These are phyloP conservation scores for Nemophila menziesii DNA, from an alignment of 257 asterid species.

Conservation along the genomic window DNA sequence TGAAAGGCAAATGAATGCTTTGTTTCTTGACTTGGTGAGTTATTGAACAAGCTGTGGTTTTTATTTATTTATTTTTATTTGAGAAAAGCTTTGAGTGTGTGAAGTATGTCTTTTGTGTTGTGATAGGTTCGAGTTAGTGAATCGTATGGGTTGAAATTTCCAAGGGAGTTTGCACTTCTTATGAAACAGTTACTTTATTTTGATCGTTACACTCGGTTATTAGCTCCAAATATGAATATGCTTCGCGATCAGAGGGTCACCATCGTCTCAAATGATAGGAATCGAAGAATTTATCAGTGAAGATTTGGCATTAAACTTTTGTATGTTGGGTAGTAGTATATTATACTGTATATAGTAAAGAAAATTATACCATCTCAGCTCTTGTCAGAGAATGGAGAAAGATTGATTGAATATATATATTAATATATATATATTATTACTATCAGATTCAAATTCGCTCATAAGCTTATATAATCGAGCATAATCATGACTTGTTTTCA, in stretches of 20 bases:
- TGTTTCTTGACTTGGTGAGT: constrained; percentile 86
- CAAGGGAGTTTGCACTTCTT: constrained; percentile 93
- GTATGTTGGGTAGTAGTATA: no score
- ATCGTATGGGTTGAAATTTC: constrained; percentile 88
- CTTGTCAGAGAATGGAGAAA: neutral
- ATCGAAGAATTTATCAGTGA: constrained; percentile 24
- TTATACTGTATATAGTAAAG: constrained; percentile 7
- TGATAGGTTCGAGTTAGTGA: constrained; percentile 84
- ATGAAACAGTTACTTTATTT: constrained; percentile 95
- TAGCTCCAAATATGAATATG: constrained; percentile 96
- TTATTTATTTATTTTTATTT: no score
- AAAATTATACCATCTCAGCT: constrained; percentile 1
- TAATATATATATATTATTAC: no score
- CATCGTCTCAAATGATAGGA: constrained; percentile 44
- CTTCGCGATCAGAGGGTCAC: constrained; percentile 85
- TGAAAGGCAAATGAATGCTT: constrained; percentile 90
- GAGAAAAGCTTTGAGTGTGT: neutral
- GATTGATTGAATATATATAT: no score
- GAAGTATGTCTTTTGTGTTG: constrained; percentile 1
- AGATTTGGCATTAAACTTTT: constrained; percentile 3
- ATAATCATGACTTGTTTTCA: no score
- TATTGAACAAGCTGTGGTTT: neutral
- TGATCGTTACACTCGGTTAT: constrained; percentile 78
- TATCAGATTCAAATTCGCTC: no score
- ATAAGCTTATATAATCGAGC: no score